A percentile compares a stretch with the other conserved stretches of the same genome.
Conservation (phyloP, 768 basidiomycete genomes). For the Leccinum incarnatum region DNA sequence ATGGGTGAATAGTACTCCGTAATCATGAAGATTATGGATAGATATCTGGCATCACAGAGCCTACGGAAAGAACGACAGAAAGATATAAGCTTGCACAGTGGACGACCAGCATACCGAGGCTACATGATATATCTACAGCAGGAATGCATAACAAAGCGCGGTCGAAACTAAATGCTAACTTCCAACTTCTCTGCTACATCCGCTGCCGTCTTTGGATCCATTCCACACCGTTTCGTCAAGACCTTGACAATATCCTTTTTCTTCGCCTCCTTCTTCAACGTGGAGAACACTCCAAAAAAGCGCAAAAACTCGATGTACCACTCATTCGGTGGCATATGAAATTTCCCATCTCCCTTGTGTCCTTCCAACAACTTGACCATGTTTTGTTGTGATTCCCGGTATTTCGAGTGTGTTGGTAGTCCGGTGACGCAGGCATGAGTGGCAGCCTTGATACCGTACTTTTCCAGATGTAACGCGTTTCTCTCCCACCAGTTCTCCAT, state of each 20-base stretch:
- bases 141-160: background rate
- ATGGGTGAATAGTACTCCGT: background rate
- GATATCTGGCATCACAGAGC: background rate
- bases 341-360: constrained; percentile 15
- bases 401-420: constrained; percentile 28
- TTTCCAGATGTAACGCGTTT: constrained; percentile 23
- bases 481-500: constrained; percentile 38
- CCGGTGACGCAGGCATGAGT: constrained; percentile 38
- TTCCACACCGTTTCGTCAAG: constrained; percentile 29
- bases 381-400: constrained; percentile 20
- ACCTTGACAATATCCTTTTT: constrained; percentile 24
- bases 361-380: constrained; percentile 16
- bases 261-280: constrained; percentile 21
- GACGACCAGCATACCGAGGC: background rate
- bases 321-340: constrained; percentile 25
- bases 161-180: background rate
- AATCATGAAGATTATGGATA: background rate
- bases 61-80: background rate
- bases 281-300: constrained; percentile 22
- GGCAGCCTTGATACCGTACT: constrained; percentile 25
- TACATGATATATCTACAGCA: background rate
- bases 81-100: constrained; percentile 6
- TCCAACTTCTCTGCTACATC: constrained; percentile 22
- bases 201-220: constrained; percentile 19
- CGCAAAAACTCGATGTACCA: constrained; percentile 28